Evolutionary conservation across 1,139 yeast genomes (phyloP).

Genomic region (Ogataea hybrid): DNA sequence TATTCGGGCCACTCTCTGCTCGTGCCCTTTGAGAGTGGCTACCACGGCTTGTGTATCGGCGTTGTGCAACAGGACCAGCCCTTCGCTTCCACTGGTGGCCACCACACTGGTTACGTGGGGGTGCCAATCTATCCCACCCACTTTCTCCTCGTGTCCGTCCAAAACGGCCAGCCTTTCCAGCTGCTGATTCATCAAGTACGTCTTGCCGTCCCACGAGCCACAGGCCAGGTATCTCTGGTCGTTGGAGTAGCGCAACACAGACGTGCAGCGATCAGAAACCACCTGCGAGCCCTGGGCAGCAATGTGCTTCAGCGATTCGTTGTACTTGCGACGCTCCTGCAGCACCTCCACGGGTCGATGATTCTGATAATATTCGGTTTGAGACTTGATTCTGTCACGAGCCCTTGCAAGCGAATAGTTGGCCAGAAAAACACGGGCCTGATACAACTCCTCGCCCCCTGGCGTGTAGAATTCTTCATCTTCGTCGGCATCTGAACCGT

Average conservation of each 20-base stretch:
- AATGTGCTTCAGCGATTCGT: conserved; percentile 37
- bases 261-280: conserved; percentile 65
- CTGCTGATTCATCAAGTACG: conserved; percentile 47
- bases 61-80: conserved; percentile 46
- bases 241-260: conserved; percentile 50
- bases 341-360: conserved; percentile 31
- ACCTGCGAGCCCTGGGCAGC: conserved; percentile 69
- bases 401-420: conserved; percentile 49
- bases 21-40: conserved; percentile 42
- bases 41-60: conserved; percentile 24
- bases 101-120: conserved; percentile 28
- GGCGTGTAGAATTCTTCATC: conserved; percentile 87
- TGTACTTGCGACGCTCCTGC: conserved; percentile 46
- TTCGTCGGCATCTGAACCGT: conserved; percentile 40
- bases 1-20: conserved; percentile 58
- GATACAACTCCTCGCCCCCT: conserved; percentile 57
- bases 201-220: conserved; percentile 85
- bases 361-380: conserved; percentile 26
- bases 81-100: conserved; percentile 69
- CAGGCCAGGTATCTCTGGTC: conserved; percentile 44
- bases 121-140: conserved; percentile 71
- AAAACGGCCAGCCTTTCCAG: conserved; percentile 36
- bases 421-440: conserved; percentile 53
- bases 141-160: conserved; percentile 54
- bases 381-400: conserved; percentile 38